Conservation (phyloP, 306 rosid species). For the Prunus mume region DNA sequence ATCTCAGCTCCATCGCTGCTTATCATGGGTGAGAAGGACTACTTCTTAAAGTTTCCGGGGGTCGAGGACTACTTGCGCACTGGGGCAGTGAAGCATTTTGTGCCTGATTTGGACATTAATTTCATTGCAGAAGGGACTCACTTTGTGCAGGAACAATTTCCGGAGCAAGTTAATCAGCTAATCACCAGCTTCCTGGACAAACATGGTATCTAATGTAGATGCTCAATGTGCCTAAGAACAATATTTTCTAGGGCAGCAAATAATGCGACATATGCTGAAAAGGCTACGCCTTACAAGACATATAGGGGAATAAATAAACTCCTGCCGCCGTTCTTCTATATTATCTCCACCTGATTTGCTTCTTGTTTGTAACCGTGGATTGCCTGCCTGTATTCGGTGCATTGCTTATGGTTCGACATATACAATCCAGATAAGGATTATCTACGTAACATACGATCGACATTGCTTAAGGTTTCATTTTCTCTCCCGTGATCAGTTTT, state of each 20-base stretch:
- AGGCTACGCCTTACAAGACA: neutral
- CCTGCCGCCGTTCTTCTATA: neutral
- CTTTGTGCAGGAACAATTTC: conserved; percentile 57
- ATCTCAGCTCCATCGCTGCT: conserved; percentile 42
- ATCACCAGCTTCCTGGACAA: conserved; percentile 42
- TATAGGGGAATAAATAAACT: neutral
- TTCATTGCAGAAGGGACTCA: conserved; percentile 49
- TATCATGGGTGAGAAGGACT: conserved; percentile 57
- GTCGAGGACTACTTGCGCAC: conserved; percentile 39
- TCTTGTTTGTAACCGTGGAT: too few relatives aligned
- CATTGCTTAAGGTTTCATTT: too few relatives aligned
- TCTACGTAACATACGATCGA: too few relatives aligned
- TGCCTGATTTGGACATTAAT: conserved; percentile 44
- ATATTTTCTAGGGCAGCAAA: neutral
- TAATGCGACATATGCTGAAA: neutral
- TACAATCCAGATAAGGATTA: too few relatives aligned
- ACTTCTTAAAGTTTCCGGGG: conserved; percentile 34
- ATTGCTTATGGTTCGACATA: too few relatives aligned
- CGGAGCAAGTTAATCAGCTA: conserved; percentile 49
- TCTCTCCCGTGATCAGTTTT: too few relatives aligned
- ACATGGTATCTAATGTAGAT: conserved; percentile 22
- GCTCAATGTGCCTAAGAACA: neutral
- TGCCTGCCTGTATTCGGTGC: too few relatives aligned
- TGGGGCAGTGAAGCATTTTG: conserved; percentile 41
- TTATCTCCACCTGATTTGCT: too few relatives aligned